Evolutionary conservation across 2,329 filamentous ascomycete species (phyloP).

Genomic region (Verticillium nubilum): DNA sequence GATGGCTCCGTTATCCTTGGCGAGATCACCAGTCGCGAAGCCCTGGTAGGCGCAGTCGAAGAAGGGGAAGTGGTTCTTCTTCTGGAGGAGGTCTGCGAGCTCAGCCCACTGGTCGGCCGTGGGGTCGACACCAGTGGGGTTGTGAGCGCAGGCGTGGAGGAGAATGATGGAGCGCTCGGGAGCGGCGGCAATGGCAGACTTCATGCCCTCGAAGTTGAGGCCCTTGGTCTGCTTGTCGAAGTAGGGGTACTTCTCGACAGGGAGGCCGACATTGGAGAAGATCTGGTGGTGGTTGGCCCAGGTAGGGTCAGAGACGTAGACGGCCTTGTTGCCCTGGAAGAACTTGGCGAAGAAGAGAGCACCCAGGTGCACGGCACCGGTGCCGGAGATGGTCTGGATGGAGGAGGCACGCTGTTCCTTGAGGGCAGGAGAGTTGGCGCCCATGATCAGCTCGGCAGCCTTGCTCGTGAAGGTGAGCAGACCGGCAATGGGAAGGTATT

Average conservation of each 20-base stretch:
- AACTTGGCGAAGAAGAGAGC: slow-evolving; percentile 92
- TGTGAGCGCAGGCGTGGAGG: slow-evolving; percentile 94
- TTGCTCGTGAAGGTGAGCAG: slow-evolving; percentile 80
- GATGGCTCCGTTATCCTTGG: slow-evolving; percentile 83
- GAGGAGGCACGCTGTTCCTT: slow-evolving; percentile 75
- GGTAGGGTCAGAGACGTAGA: slow-evolving; percentile 92
- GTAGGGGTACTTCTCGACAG: slow-evolving; percentile 84
- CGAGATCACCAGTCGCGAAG: slow-evolving; percentile 87
- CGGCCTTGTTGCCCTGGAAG: slow-evolving; percentile 67
- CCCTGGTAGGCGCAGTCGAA: slow-evolving; percentile 98
- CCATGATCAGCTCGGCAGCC: slow-evolving; percentile 85
- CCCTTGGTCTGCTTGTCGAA: slow-evolving; percentile 85
- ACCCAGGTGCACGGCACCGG: slow-evolving; percentile 88
- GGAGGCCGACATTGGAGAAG: slow-evolving; percentile 82
- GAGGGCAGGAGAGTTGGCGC: slow-evolving; percentile 73
- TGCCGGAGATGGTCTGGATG: slow-evolving; percentile 94
- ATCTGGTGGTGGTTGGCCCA: slow-evolving; percentile 99
- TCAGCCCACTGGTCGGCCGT: slow-evolving; percentile 92
- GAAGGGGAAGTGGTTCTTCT: slow-evolving; percentile 89
- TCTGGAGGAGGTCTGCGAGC: slow-evolving; percentile 70
- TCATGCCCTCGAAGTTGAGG: slow-evolving; percentile 89
- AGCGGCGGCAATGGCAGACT: slow-evolving; percentile 62
- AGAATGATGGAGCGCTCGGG: slow-evolving; percentile 80
- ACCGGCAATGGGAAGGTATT: slow-evolving; percentile 95
- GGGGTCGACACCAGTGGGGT: slow-evolving; percentile 94